A percentile compares a stretch with the other conserved stretches of the same genome.
These are phyloP conservation scores for Leccinum olivaceopallidum DNA, from an alignment of 768 basidiomycete species.

Conservation along the genomic window DNA sequence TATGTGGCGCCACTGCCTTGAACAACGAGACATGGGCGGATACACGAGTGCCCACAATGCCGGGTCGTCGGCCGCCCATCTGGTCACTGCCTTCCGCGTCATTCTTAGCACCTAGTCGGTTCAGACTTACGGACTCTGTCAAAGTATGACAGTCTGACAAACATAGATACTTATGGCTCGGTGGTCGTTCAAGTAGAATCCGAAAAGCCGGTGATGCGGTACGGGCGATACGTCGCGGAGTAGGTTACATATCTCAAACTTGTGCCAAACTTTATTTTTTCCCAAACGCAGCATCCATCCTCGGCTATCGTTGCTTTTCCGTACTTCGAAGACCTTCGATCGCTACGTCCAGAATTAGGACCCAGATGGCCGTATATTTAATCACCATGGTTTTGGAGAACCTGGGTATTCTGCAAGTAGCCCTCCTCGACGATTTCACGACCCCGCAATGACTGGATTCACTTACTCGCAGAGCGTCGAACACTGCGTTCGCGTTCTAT, in stretches of 20 bases:
- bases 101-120: neutral
- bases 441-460: constrained; percentile 21
- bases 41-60: neutral
- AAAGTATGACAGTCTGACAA: constrained; percentile 8
- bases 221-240: constrained; percentile 6
- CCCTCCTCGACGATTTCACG: constrained; percentile 19
- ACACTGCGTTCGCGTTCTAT: constrained; percentile 16
- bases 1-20: neutral
- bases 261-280: neutral
- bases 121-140: neutral
- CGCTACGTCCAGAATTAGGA: constrained; percentile 9
- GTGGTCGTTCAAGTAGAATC: neutral
- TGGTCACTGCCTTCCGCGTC: neutral
- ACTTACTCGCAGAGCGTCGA: constrained; percentile 12
- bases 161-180: neutral
- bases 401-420: neutral
- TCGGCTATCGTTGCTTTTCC: constrained; percentile 8
- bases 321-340: constrained; percentile 6
- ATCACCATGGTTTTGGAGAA: constrained; percentile 2
- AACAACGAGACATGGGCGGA: neutral
- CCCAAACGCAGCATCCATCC: constrained; percentile 4
- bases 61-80: neutral
- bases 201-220: neutral
- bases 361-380: constrained; percentile 21
- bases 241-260: neutral